Evolutionary conservation across 2,329 filamentous ascomycete species (phyloP), one percentile per base, ranked within the genome.

Genomic region (Hypoxylon sp.): DNA sequence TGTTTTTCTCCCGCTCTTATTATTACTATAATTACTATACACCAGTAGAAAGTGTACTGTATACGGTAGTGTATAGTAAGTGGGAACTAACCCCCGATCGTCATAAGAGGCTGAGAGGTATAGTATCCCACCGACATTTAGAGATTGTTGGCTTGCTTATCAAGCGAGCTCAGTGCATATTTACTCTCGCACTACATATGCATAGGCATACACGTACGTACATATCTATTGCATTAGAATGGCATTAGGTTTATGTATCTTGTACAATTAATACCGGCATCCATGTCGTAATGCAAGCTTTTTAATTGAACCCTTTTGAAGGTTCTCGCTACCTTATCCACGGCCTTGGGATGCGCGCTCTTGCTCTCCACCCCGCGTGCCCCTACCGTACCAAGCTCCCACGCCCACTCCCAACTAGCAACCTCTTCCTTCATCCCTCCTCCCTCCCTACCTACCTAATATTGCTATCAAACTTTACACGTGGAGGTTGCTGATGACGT

Each of bases 251-350:
- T 62, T 63, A 67, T 63, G 58, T 58, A 59, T 29, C 42, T 10
- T 64, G 44, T 54, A 37, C 24, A 67, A 55, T 58, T 59, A 67
- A 59, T 67, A 29, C 64, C 64, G 64, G 64, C 48, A 50, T 67
- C 35, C 47, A 52, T n/a, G 46, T 56, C 44, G 52, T 53, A 63
- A 56, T 47, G 47, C 47, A 57, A 63, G 60, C 31, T 57, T 52
- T 52, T 42, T 47, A 44, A 35, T 24, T 44, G 46, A 39, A 39
- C 47, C 11, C 33, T 48, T 59, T 50, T 59, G 29, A 33, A 65
- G 48, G 47, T 65, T 29, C 57, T 70, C 55, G 63, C 60, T 70
- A 67, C 63, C 67, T 62, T 46, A 64, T 54, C 67, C 67, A 67
- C 67, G 67, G 67, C 42, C 55, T 64, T 65, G 67, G 67, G 55